Percentiles rank a stretch among this genome's conserved stretches.
These are phyloP conservation scores for Magnolia officinalis DNA, from an alignment of 164 flowering plant genomes.

Conservation along the genomic window DNA sequence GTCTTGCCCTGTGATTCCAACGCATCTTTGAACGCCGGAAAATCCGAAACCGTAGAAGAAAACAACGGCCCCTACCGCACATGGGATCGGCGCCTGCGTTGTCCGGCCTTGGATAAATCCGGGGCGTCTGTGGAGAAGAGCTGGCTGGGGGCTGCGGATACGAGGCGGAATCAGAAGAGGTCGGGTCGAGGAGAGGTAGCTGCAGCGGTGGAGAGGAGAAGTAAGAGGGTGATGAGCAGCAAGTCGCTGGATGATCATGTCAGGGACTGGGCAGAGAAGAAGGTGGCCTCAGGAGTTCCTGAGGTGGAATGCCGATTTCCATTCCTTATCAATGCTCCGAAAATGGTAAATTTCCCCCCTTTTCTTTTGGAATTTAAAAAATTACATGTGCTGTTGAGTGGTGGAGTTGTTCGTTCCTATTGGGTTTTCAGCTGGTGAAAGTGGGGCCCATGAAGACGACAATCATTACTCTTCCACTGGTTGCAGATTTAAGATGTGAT, in stretches of 20 bases:
- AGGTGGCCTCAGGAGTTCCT: constrained; percentile 25
- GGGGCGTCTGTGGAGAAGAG: constrained; percentile 7
- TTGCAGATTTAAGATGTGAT: not conserved
- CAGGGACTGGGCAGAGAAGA: constrained; percentile 23
- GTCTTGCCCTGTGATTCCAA: constrained; percentile 14
- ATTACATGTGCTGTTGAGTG: not conserved
- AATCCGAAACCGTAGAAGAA: constrained; percentile 17
- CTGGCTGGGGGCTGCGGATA: constrained; percentile 12
- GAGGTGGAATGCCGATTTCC: constrained; percentile 28
- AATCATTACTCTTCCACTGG: not conserved
- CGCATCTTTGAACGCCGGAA: constrained; percentile 5
- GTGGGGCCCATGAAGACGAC: not conserved
- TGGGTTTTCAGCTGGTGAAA: not conserved
- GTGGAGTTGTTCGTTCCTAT: too few relatives aligned
- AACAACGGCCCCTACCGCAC: constrained; percentile 10
- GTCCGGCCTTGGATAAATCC: constrained; percentile 1
- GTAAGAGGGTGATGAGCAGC: constrained; percentile 12
- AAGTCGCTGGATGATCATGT: constrained; percentile 24
- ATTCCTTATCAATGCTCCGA: constrained; percentile 29
- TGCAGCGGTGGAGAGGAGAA: constrained; percentile 11
- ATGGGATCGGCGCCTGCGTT: constrained; percentile 15
- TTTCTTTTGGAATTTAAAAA: too few relatives aligned
- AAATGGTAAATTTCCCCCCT: constrained; percentile 17
- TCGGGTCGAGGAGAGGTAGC: not conserved
- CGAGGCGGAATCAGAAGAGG: constrained; percentile 14